These are phyloP conservation scores for Triangularia setosa DNA, from an alignment of 2,329 filamentous ascomycete species.

Conservation along the genomic window DNA sequence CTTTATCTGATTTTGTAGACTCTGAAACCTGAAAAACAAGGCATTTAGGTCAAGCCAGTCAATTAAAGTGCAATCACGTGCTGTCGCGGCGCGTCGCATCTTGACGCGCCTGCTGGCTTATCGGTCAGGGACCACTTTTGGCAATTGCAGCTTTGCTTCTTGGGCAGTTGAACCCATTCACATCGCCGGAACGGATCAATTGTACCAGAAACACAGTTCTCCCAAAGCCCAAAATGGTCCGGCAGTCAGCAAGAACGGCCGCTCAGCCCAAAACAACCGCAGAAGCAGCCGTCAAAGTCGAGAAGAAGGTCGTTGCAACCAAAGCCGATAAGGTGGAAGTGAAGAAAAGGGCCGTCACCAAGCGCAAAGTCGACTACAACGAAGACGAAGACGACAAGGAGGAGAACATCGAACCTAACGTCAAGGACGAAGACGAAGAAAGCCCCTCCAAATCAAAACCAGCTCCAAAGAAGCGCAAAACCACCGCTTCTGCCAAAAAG, in stretches of 20 bases:
- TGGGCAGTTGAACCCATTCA: not conserved
- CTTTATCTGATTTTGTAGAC: not conserved
- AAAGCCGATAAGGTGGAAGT: conserved; percentile 28
- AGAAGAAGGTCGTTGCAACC: conserved; percentile 19
- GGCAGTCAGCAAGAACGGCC: conserved; percentile 16
- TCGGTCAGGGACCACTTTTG: not conserved
- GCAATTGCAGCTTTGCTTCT: not conserved
- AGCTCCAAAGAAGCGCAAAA: conserved; percentile 25
- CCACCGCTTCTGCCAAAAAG: conserved; percentile 39
- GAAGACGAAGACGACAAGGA: conserved; percentile 19
- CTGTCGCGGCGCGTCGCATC: conserved; percentile 13
- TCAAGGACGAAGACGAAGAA: conserved; percentile 27
- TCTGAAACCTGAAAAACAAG: not conserved
- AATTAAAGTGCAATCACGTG: conserved; percentile 13
- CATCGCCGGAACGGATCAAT: not conserved
- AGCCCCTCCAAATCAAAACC: conserved; percentile 21
- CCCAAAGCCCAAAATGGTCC: conserved; percentile 11
- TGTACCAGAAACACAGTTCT: not conserved
- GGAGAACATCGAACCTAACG: conserved; percentile 23
- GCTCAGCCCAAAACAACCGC: conserved; percentile 9
- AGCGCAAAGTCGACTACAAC: conserved; percentile 21
- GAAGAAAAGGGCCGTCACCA: conserved; percentile 16
- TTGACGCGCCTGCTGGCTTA: not conserved
- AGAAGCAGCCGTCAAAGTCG: conserved; percentile 16
- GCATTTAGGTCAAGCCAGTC: not conserved